A percentile compares a stretch with the other conserved stretches of the same genome.
phyloP scores from a whole-genome alignment of 2,329 filamentous ascomycete genomes.

The Colletotrichum phormii region DNA sequence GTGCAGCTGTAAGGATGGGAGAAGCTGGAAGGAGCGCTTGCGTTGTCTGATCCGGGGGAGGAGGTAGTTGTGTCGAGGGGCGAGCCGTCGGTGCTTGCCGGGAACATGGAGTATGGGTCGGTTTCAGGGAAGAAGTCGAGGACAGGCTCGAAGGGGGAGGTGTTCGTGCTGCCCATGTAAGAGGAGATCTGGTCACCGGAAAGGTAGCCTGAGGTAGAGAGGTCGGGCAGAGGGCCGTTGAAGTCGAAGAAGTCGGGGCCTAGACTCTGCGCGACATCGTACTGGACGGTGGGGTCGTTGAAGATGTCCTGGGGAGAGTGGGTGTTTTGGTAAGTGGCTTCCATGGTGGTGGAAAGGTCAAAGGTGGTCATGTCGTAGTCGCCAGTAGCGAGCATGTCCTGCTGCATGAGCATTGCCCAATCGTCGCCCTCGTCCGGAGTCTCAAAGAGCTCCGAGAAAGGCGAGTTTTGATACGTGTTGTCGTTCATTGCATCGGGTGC shows the following conservation, averaged over 20 bases:
- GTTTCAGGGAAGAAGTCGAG: constrained; percentile 30
- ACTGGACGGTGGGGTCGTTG: constrained; percentile 21
- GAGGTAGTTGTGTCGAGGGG: constrained; percentile 7
- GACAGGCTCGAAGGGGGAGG: constrained; percentile 27
- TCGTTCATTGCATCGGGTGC: constrained; percentile 29
- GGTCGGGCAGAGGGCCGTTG: constrained; percentile 26
- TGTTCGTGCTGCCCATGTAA: constrained; percentile 29
- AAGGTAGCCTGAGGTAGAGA: constrained; percentile 29
- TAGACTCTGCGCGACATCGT: constrained; percentile 29
- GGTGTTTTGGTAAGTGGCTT: not conserved
- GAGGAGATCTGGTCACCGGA: constrained; percentile 29
- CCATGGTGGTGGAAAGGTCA: not conserved
- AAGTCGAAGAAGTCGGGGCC: constrained; percentile 17
- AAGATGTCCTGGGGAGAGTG: constrained; percentile 20
- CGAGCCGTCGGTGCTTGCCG: constrained; percentile 16
- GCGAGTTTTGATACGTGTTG: constrained; percentile 23
- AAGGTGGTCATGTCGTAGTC: constrained; percentile 22
- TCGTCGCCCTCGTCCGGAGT: constrained; percentile 22
- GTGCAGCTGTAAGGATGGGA: constrained; percentile 28
- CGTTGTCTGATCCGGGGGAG: constrained; percentile 18
- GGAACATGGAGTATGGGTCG: not conserved
- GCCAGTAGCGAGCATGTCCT: constrained; percentile 27
- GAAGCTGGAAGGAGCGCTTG: constrained; percentile 1
- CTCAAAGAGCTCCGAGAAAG: constrained; percentile 32
- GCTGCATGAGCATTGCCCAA: constrained; percentile 30